These are phyloP conservation scores for Wickerhamomyces sp. DNA, from an alignment of 1,139 yeast species.

Conservation along the genomic window DNA sequence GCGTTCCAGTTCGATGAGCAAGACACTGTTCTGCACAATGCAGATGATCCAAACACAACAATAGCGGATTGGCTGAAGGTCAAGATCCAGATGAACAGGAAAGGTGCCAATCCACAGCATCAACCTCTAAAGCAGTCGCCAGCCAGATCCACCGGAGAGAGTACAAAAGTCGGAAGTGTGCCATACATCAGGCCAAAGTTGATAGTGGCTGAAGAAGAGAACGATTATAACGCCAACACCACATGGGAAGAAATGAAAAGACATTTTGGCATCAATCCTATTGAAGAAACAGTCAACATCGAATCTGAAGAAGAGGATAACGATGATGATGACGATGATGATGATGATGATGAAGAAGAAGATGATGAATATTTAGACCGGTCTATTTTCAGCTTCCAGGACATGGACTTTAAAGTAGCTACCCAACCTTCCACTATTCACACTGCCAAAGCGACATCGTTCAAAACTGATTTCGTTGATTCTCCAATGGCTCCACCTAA, in stretches of 20 bases:
- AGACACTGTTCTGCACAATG: slow-evolving; percentile 16
- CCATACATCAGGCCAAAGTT: slow-evolving; percentile 2
- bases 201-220: background rate
- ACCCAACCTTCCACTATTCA: slow-evolving; percentile 6
- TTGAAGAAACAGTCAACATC: no score
- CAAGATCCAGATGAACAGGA: slow-evolving; percentile 42
- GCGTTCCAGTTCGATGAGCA: slow-evolving; percentile 41
- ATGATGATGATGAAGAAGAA: background rate
- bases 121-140: background rate
- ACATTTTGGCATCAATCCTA: slow-evolving; percentile 7
- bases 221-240: slow-evolving; percentile 3
- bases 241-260: slow-evolving; percentile 18
- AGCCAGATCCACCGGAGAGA: background rate
- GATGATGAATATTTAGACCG: slow-evolving; percentile 1
- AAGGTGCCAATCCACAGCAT: no score
- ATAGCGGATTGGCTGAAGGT: slow-evolving; percentile 53
- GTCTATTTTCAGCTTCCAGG: slow-evolving; percentile 16
- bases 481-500: slow-evolving; percentile 19
- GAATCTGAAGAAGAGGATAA: slow-evolving; percentile 5
- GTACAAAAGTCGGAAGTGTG: background rate
- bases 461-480: slow-evolving; percentile 9
- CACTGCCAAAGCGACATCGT: slow-evolving; percentile 16
- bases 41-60: slow-evolving; percentile 10
- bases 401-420: slow-evolving; percentile 3
- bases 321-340: slow-evolving; percentile 1